phyloP scores from a whole-genome alignment of 257 asterid genomes.

The Galeopsis tetrahit region DNA sequence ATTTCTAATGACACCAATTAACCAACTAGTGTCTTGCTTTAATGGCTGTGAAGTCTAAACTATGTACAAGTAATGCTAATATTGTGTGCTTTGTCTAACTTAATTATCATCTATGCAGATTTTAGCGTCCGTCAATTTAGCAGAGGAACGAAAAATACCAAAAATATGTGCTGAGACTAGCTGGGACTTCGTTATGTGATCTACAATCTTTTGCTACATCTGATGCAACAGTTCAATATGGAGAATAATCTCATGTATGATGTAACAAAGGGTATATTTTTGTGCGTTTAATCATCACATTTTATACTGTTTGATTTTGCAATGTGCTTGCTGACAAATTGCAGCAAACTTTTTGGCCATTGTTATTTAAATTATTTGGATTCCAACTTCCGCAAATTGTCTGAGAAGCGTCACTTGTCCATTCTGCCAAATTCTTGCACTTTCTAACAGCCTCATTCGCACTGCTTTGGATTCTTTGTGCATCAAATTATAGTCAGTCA shows the following conservation, averaged over 20 bases:
- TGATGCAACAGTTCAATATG: constrained; percentile 1
- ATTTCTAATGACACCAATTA: not conserved
- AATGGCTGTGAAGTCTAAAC: not conserved
- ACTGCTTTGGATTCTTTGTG: no score
- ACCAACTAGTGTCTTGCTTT: not conserved
- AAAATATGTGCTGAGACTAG: constrained; percentile 77
- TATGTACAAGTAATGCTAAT: not conserved
- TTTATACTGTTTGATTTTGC: not conserved
- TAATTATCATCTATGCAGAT: constrained; percentile 49
- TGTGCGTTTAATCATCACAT: not conserved
- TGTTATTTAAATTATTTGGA: not conserved
- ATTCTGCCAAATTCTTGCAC: no score
- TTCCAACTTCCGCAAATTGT: no score
- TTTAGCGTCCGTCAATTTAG: constrained; percentile 71
- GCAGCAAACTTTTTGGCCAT: constrained; percentile 1
- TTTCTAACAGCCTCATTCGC: no score
- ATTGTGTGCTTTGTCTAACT: constrained; percentile 22
- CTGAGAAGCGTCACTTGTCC: no score
- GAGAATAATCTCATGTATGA: not conserved
- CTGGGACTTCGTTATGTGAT: constrained; percentile 86
- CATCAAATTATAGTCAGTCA: no score
- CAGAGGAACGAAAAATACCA: constrained; percentile 66
- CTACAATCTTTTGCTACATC: constrained; percentile 5
- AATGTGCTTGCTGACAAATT: constrained; percentile 6
- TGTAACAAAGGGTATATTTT: not conserved